Base-by-base conservation (phyloP, 2,329 filamentous ascomycete genomes). In the Colletotrichum abscissum region DNA sequence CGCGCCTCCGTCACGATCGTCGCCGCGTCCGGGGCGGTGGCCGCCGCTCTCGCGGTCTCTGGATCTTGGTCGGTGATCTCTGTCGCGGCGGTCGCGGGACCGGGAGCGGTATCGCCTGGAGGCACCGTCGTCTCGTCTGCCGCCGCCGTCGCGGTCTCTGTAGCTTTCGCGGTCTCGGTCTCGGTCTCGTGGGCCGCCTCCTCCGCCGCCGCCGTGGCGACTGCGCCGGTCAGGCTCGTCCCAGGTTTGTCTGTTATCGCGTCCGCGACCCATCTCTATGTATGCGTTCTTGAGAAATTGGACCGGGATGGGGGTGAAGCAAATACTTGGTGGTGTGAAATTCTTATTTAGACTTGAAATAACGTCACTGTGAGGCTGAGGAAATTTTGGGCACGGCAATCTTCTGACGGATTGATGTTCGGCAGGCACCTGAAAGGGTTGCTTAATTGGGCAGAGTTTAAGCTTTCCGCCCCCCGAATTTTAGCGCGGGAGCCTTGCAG, bases 241-340 rank as follows among this genome's bases (percentile, higher is more conserved):
- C 89, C 90, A 90, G 87, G 90, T 90, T 65, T 89, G 85, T 63
- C 87, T 88, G 80, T 88, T 90, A 76, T 92, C 90, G 28, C 62
- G 68, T 67, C 63, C 66, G 54, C 73, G 69, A 35, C 63, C 72
- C 70, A 73, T 73, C 30, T 52, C 4, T n/a, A 26, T 5, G 24
- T 11, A 16, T 35, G 11, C 11, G 11, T 2, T 22, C 6, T 12
- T 55, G 16, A 19, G 9, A 8, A 35, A 6, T n/a, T 55, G 7
- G n/a, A n/a, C 7, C n/a, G 28, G 33, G 11, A 35, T 12, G 11
- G 1, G 33, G 3, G 33, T 16, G 14, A 14, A 19, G 11, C 11
- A 16, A 7, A 35, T 58, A 26, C 7, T 14, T 35, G 22, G 28
- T 8, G n/a, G 33, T n/a, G 46, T 35, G 26, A 38, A 30, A 49